Evolutionary conservation across 768 basidiomycete genomes (phyloP), one percentile per base, ranked within the genome.

Genomic region (Hypsizygus marmoreus): DNA sequence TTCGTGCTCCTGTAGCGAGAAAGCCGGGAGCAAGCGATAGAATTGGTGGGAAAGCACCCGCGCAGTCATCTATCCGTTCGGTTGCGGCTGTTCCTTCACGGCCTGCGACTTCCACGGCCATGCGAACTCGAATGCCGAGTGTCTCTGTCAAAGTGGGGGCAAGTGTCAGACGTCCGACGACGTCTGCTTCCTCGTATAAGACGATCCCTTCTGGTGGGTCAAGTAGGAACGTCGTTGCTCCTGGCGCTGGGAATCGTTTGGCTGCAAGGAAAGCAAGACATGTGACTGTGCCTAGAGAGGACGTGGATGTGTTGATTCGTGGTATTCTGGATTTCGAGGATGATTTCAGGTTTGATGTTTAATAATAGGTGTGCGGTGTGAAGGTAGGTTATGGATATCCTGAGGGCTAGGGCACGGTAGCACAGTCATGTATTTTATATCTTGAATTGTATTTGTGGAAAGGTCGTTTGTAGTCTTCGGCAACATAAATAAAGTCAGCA

Each of bases 261-360:
- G 32, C 29, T 23, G 39, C 23, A 9, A 23, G 22, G 10, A 31
- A n/a, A n/a, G n/a, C n/a, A n/a, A n/a, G n/a, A n/a, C n/a, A n/a
- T n/a, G n/a, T n/a, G n/a, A n/a, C n/a, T n/a, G n/a, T n/a, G n/a
- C n/a, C 33, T 23, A 31, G 42, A 17, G 36, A 47, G 14, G 45
- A 43, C n/a, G 17, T 44, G 9, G 39, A 51, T 6, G 33, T 41
- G 34, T 14, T 58, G 19, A 40, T 35, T 7, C 45, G 39, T 12
- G 22, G 20, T 16, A 45, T 47, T 7, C 22, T 16, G 19, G 51
- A 35, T 8, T 33, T 55, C 10, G 44, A 40, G 17, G 62, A 63
- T 38, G 62, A 63, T 41, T 63, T 63, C 29, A 46, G 32, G 43
- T 63, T 63, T 30, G 47, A 60, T 44, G 52, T 63, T 35, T 63